Conservation (phyloP, 805 yeast species). For the Lachancea dasiensis region DNA sequence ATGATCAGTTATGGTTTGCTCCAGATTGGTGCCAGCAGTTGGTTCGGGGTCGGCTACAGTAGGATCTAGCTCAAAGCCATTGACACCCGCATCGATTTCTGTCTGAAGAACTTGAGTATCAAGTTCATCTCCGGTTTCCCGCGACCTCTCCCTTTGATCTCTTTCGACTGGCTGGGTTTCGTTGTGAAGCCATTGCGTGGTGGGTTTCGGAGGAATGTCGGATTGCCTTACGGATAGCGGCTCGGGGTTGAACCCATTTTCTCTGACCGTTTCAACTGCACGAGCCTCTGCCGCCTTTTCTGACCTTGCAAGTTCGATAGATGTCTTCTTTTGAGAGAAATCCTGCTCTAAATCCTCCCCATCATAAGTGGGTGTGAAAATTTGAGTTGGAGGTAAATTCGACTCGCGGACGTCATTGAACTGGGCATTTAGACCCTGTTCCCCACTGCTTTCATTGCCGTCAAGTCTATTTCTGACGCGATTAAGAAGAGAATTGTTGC, state of each 20-base stretch:
- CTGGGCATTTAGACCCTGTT: neutral
- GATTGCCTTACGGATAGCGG: too few relatives aligned
- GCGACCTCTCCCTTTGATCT: too few relatives aligned
- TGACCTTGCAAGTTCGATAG: neutral
- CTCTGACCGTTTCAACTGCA: too few relatives aligned
- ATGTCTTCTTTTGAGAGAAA: neutral
- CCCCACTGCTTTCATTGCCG: neutral
- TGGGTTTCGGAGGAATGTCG: too few relatives aligned
- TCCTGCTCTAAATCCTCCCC: slow-evolving; percentile 17
- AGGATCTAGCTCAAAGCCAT: neutral
- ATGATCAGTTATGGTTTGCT: too few relatives aligned
- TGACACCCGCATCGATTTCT: neutral
- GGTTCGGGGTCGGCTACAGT: neutral
- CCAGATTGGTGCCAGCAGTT: neutral
- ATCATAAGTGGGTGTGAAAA: slow-evolving; percentile 19
- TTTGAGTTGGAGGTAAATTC: slow-evolving; percentile 2
- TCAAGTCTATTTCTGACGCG: slow-evolving; percentile 22
- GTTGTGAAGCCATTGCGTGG: neutral
- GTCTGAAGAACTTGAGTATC: neutral
- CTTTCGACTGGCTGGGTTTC: too few relatives aligned
- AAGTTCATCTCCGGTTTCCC: neutral
- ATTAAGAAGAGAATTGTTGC: slow-evolving; percentile 15
- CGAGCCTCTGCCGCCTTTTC: too few relatives aligned
- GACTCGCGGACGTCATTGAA: neutral
- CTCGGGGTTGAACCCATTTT: too few relatives aligned